Evolutionary conservation across 2,329 filamentous ascomycete genomes (phyloP).

Genomic region (Scedosporium apiospermum): DNA sequence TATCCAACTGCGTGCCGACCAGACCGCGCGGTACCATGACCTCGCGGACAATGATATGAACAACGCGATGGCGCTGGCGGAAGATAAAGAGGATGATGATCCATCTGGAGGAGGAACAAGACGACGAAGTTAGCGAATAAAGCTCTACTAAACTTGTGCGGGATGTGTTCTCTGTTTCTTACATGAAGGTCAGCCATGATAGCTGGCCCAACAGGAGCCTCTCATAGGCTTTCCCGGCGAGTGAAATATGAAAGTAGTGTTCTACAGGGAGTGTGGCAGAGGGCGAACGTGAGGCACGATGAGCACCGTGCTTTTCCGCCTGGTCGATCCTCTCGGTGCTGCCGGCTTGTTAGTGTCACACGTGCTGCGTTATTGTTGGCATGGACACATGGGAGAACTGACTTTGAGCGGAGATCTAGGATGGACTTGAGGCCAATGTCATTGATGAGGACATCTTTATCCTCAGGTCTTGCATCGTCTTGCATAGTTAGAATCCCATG

Average conservation of each 20-base stretch:
- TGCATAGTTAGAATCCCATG: background rate
- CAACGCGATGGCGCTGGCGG: slow-evolving; percentile 60
- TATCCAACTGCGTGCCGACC: slow-evolving; percentile 58
- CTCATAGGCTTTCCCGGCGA: slow-evolving; percentile 67
- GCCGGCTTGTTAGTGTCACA: background rate
- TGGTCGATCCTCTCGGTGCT: slow-evolving; percentile 68
- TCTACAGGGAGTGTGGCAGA: slow-evolving; percentile 52
- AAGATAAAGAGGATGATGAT: slow-evolving; percentile 53
- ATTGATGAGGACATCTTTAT: slow-evolving; percentile 49
- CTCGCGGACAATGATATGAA: slow-evolving; percentile 57
- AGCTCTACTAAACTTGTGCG: no score
- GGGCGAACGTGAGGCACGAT: slow-evolving; percentile 29
- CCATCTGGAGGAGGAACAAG: slow-evolving; percentile 19
- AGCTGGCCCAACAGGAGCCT: slow-evolving; percentile 25
- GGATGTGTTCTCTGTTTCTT: background rate
- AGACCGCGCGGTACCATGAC: slow-evolving; percentile 67
- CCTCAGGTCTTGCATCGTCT: slow-evolving; percentile 62
- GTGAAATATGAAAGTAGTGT: slow-evolving; percentile 56
- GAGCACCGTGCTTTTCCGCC: slow-evolving; percentile 47
- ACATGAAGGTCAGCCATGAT: slow-evolving; percentile 8
- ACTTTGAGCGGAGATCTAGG: slow-evolving; percentile 73
- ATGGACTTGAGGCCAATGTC: slow-evolving; percentile 60
- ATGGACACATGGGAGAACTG: slow-evolving; percentile 14
- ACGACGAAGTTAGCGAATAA: no score
- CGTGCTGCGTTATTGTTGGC: background rate